Percentiles rank a stretch among this genome's conserved stretches.
Evolutionary conservation across 75 land plant species (phyloP).

Genomic region (Pseudotsuga menziesii): DNA sequence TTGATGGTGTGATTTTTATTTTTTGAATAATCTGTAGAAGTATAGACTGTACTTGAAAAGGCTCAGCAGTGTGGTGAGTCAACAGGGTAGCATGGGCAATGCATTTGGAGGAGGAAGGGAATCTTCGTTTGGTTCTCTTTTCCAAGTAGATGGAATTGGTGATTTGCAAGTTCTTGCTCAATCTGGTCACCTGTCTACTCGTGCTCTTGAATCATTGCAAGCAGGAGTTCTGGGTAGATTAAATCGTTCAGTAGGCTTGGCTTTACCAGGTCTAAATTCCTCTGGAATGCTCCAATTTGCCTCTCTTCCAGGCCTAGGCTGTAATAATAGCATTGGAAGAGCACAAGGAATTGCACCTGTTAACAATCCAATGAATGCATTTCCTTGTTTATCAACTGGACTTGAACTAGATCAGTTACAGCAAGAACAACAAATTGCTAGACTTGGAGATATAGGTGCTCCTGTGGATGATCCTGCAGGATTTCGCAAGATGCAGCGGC

Average conservation of each 20-base stretch:
- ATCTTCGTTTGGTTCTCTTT: conserved; percentile 28
- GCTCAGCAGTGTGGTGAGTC: too few relatives aligned
- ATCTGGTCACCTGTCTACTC: conserved; percentile 29
- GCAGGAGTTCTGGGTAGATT: conserved; percentile 35
- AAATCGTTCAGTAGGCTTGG: conserved; percentile 32
- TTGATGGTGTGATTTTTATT: too few relatives aligned
- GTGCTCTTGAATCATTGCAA: conserved; percentile 37
- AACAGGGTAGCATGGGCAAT: too few relatives aligned
- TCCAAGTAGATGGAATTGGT: conserved; percentile 24
- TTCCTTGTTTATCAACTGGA: conserved; percentile 30
- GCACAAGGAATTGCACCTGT: conserved; percentile 20
- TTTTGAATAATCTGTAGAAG: too few relatives aligned
- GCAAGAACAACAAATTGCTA: conserved; percentile 22
- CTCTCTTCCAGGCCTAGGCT: conserved; percentile 6
- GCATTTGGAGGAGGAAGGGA: conserved; percentile 12
- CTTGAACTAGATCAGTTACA: conserved; percentile 37
- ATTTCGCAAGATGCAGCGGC: too few relatives aligned
- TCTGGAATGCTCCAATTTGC: conserved; percentile 33
- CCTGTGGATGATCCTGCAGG: too few relatives aligned
- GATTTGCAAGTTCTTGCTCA: conserved; percentile 32
- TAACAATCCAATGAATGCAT: conserved; percentile 17
- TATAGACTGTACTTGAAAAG: too few relatives aligned
- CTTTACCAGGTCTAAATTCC: conserved; percentile 29
- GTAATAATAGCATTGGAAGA: conserved; percentile 14
- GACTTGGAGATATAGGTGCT: too few relatives aligned